Evolutionary conservation across 306 rosid genomes (phyloP).

Genomic region (Sicyos edulis): DNA sequence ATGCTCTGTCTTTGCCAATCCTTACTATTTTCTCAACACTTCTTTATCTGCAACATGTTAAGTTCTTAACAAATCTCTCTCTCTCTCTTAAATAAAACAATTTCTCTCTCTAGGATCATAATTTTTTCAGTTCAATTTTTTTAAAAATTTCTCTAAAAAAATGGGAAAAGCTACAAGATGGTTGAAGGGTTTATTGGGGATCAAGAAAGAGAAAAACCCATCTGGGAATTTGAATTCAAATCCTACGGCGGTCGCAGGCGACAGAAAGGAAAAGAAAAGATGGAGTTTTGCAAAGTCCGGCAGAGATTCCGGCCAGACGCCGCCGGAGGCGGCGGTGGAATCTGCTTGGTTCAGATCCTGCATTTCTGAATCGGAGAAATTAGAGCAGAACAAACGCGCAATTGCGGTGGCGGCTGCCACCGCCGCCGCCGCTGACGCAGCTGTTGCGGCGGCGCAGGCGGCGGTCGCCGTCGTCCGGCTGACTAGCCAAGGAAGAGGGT

Average conservation of each 20-base stretch:
- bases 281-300: conserved; percentile 78
- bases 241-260: background rate
- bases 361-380: conserved; percentile 52
- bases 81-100: conserved; percentile 1
- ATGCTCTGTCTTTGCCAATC: conserved; percentile 41
- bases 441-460: conserved; percentile 83
- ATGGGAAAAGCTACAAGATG: conserved; percentile 76
- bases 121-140: background rate
- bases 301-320: conserved; percentile 30
- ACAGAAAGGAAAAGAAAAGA: conserved; percentile 61
- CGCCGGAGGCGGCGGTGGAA: conserved; percentile 39
- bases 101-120: conserved; percentile 21
- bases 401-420: conserved; percentile 98
- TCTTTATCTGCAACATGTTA: conserved; percentile 52
- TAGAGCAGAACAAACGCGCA: conserved; percentile 84
- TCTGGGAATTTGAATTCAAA: conserved; percentile 34
- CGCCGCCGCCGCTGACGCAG: conserved; percentile 85
- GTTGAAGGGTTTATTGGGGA: conserved; percentile 78
- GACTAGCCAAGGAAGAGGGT: conserved; percentile 63
- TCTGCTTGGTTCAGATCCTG: conserved; percentile 78
- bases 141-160: background rate
- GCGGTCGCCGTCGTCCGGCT: conserved; percentile 90
- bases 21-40: conserved; percentile 32
- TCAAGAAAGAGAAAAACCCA: conserved; percentile 63
- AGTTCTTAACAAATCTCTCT: conserved; percentile 40